A percentile compares a stretch with the other conserved stretches of the same genome.
phyloP scores from a whole-genome alignment of 2,329 filamentous ascomycete species.

The Apiospora malaysiana region DNA sequence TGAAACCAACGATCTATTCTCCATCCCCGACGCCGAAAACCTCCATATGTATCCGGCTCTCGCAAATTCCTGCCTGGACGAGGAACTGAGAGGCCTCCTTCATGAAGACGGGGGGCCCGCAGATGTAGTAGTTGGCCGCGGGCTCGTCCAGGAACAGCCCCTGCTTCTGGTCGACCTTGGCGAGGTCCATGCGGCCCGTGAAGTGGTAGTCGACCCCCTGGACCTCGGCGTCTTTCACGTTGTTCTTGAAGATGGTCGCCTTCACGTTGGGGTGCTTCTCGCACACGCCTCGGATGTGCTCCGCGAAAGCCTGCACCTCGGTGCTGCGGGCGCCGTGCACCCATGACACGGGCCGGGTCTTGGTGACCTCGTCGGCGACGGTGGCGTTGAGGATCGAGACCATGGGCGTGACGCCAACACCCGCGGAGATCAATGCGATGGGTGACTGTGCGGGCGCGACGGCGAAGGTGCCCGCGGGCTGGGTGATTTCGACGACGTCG shows the following conservation, averaged over 20 bases:
- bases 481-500: conserved; percentile 60
- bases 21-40: conserved; percentile 66
- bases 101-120: conserved; percentile 77
- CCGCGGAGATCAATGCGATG: conserved; percentile 70
- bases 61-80: conserved; percentile 59
- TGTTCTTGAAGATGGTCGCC: conserved; percentile 63
- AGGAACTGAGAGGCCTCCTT: conserved; percentile 59
- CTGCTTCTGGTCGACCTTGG: conserved; percentile 54
- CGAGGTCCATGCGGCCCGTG: conserved; percentile 63
- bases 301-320: conserved; percentile 59
- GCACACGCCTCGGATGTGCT: conserved; percentile 51
- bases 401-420: conserved; percentile 72
- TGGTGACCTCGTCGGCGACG: conserved; percentile 34
- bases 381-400: conserved; percentile 65
- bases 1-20: conserved; percentile 23
- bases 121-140: conserved; percentile 71
- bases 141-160: conserved; percentile 62
- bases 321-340: conserved; percentile 64
- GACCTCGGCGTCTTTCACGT: conserved; percentile 49
- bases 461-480: conserved; percentile 67
- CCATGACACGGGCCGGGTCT: conserved; percentile 60
- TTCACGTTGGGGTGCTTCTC: conserved; percentile 53
- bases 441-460: conserved; percentile 59
- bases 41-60: conserved; percentile 69
- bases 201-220: conserved; percentile 64